Base-by-base conservation (phyloP, 2,329 filamentous ascomycete genomes). In the Penicillium rolfsii region DNA sequence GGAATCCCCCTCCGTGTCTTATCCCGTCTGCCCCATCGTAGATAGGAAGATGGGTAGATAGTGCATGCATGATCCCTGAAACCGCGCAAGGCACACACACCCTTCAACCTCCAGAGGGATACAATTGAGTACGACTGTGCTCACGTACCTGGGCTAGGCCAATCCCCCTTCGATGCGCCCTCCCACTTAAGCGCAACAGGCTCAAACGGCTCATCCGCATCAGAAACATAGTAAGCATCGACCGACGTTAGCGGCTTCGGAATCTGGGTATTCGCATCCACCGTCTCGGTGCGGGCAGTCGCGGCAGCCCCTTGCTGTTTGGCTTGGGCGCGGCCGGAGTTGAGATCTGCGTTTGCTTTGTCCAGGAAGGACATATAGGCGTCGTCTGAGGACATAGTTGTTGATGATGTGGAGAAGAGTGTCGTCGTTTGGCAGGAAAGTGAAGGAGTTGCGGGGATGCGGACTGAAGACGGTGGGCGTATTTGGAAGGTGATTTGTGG, bases 151-250 rank as follows among this genome's bases (percentile, higher is more conserved):
- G 68, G 60, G 59, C 69, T 72, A 40, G 76, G 76, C 75, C 75
- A 78, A 11, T 63, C 54, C 1, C 74, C 76, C 55, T 65, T 64
- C 28, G 60, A 57, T 14, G 76, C 76, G 1, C 70, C 74, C 38
- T 74, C 69, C 75, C 84, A 91, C 66, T 81, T 83, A 67, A 96
- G 74, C 56, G 84, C 86, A 5, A 97, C 91, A 3, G 87, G 86
- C 74, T 90, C 87, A 76, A 96, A 97, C 4, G 89, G 88, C 81
- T 96, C 91, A 74, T 97, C 93, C 33, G 91, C 87, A 61, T 97
- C 93, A 63, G 89, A 95, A 16, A 85, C 77, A 76, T 95, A 96
- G 72, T 89, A 88, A 46, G 82, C 84, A 59, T 89, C 81, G 54
- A 83, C 79, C 53, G 82, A 80, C 57, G 79, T 76, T 56, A 93